Conservation (phyloP, 164 flowering plant genomes). For the Brasenia schreberi region DNA sequence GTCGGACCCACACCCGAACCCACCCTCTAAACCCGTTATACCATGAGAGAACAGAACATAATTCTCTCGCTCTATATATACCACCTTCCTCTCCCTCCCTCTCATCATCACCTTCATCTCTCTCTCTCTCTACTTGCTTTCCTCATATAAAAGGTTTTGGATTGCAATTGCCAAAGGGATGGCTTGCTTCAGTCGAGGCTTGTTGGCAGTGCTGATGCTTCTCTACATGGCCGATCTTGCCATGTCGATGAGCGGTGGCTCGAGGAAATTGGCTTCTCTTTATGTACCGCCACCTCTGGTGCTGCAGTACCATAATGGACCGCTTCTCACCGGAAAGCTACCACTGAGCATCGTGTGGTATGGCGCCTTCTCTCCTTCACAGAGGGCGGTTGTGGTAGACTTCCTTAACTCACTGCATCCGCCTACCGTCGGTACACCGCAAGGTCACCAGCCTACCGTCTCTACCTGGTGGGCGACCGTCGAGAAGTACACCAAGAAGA, state of each 20-base stretch:
- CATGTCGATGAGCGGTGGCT: not conserved
- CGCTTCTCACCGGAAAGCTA: conserved; percentile 47
- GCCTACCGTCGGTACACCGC: not conserved
- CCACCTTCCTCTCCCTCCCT: not conserved
- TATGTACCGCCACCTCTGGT: conserved; percentile 18
- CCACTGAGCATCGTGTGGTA: conserved; percentile 62
- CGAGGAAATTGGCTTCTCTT: conserved; percentile 5
- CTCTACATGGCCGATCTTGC: not conserved
- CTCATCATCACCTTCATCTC: not conserved
- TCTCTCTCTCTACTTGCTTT: not conserved
- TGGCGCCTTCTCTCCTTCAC: conserved; percentile 54
- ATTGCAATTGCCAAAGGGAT: no score
- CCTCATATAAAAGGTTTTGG: no score
- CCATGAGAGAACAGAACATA: no score
- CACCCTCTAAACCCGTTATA: no score
- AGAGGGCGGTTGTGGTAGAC: conserved; percentile 44
- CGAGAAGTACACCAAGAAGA: conserved; percentile 18
- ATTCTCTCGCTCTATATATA: no score
- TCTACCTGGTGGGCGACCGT: conserved; percentile 22
- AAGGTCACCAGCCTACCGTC: conserved; percentile 11
- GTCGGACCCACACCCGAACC: no score
- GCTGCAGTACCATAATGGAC: conserved; percentile 53
- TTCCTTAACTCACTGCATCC: conserved; percentile 35
- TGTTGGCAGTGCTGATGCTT: not conserved
- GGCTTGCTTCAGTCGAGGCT: not conserved